These are phyloP conservation scores for Pterulicium gracile DNA, from an alignment of 1,284 basidiomycete genomes.

Conservation along the genomic window DNA sequence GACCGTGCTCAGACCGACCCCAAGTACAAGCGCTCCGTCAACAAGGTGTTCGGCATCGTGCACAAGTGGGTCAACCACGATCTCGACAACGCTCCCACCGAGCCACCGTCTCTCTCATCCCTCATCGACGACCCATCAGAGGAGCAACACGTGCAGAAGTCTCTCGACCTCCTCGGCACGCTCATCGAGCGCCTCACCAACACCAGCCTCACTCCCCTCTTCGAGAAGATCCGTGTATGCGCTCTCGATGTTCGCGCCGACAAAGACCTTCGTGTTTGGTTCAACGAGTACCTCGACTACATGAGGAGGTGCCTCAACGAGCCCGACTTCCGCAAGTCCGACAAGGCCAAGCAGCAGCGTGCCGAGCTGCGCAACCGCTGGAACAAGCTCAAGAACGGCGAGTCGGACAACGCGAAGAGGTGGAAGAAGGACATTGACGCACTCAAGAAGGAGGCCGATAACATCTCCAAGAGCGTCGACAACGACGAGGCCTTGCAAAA, in stretches of 20 bases:
- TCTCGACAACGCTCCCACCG: conserved; percentile 35
- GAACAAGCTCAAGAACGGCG: conserved; percentile 32
- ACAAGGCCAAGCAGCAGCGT: conserved; percentile 30
- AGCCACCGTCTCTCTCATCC: conserved; percentile 35
- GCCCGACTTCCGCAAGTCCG: conserved; percentile 37
- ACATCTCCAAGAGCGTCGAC: conserved; percentile 33
- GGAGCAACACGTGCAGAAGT: conserved; percentile 42
- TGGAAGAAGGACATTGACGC: conserved; percentile 39
- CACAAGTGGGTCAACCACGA: conserved; percentile 46
- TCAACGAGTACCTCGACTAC: conserved; percentile 35
- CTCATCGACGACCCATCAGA: conserved; percentile 48
- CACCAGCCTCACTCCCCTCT: conserved; percentile 15
- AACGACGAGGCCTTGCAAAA: conserved; percentile 35
- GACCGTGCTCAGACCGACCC: conserved; percentile 50
- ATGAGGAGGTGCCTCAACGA: conserved; percentile 34
- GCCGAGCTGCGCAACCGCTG: conserved; percentile 37
- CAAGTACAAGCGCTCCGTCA: conserved; percentile 41
- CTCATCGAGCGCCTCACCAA: conserved; percentile 40
- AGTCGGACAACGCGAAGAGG: conserved; percentile 28
- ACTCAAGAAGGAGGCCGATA: conserved; percentile 30
- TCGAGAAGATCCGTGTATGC: conserved; percentile 22
- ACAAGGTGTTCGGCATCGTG: conserved; percentile 41
- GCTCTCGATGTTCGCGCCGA: conserved; percentile 34
- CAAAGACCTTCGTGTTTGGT: conserved; percentile 34
- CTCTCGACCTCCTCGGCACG: conserved; percentile 30